Evolutionary conservation across 108 stramenopile species (phyloP).

Genomic region (Fistulifera pelliculosa): DNA sequence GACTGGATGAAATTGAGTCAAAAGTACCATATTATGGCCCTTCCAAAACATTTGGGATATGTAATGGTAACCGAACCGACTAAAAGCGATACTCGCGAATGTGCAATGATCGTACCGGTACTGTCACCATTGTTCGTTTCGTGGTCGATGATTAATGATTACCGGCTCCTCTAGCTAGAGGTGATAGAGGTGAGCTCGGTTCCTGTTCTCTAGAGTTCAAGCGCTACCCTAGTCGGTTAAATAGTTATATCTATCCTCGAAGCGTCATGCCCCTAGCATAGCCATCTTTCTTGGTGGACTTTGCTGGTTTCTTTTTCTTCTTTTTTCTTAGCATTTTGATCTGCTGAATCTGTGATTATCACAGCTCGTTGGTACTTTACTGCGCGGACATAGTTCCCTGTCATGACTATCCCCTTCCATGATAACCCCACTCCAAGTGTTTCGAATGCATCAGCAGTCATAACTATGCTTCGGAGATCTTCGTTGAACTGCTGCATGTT

Average conservation of each 20-base stretch:
- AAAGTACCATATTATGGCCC: too few species aligned
- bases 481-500: neutral
- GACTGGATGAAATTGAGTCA: too few species aligned
- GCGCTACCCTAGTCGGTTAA: too few species aligned
- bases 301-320: constrained; percentile 8
- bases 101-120: too few species aligned
- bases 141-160: too few species aligned
- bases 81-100: too few species aligned
- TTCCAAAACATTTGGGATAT: too few species aligned
- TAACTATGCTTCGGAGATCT: neutral
- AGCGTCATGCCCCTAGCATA: constrained; percentile 26
- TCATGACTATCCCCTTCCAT: constrained; percentile 8
- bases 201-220: too few species aligned
- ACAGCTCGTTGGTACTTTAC: neutral
- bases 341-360: neutral
- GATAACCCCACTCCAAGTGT: constrained; percentile 3
- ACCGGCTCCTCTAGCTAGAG: too few species aligned
- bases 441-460: neutral
- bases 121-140: too few species aligned
- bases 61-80: too few species aligned
- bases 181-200: too few species aligned
- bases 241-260: constrained; percentile 20
- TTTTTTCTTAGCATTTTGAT: constrained; percentile 1
- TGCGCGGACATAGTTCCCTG: constrained; percentile 8
- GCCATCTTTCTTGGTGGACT: constrained; percentile 20